phyloP scores from a whole-genome alignment of 108 stramenopile species.

The Nannochloropsis salina region DNA sequence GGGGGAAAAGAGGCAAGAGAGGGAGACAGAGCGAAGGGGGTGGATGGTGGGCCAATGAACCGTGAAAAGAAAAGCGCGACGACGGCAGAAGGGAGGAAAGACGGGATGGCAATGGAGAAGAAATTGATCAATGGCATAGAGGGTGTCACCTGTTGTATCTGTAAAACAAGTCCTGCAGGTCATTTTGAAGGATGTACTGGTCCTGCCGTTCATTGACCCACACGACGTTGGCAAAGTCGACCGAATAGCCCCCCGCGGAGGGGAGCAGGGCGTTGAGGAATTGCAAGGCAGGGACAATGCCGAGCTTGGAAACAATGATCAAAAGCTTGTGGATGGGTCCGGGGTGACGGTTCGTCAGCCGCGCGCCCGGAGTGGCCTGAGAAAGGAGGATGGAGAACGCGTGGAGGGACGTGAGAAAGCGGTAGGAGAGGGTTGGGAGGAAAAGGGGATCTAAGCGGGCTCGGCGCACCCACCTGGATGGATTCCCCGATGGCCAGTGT shows the following conservation, averaged over 20 bases:
- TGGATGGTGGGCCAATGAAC: not conserved
- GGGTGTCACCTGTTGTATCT: not conserved
- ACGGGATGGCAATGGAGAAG: not conserved
- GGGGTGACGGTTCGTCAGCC: not conserved
- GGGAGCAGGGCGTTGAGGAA: not conserved
- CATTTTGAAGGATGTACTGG: conserved; percentile 6
- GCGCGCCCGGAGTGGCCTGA: not conserved
- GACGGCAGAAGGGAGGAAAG: not conserved
- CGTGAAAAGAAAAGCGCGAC: not conserved
- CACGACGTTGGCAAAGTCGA: conserved; percentile 8
- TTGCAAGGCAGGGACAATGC: not conserved
- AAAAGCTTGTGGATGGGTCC: not conserved
- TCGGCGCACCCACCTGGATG: not conserved
- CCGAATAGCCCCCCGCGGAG: not conserved
- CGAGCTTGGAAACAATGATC: not conserved
- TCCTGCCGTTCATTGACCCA: conserved; percentile 16
- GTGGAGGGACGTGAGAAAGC: not conserved
- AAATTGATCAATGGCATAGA: not conserved
- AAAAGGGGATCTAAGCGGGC: not conserved
- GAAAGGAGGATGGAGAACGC: not conserved
- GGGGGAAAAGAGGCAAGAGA: not conserved
- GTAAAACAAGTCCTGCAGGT: not conserved
- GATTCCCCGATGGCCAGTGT: not conserved
- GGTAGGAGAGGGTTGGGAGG: not conserved
- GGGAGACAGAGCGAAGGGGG: not conserved